phyloP scores from a whole-genome alignment of 768 basidiomycete genomes.

The Mycena floridula region DNA sequence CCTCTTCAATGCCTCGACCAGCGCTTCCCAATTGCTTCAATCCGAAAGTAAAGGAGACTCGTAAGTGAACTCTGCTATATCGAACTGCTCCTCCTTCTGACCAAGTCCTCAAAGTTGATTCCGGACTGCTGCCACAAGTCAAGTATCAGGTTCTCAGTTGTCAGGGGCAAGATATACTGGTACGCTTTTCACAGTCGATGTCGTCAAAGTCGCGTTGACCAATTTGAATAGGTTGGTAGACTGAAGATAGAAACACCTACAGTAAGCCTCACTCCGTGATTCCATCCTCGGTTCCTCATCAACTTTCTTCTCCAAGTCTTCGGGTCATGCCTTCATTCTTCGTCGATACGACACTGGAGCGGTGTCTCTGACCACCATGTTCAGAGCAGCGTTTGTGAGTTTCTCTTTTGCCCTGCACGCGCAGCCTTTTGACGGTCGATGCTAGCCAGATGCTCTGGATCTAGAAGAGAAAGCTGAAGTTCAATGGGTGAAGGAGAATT shows the following conservation, averaged over 20 bases:
- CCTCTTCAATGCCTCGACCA: slow-evolving; percentile 37
- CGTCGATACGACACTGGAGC: slow-evolving; percentile 91
- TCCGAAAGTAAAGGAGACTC: slow-evolving; percentile 36
- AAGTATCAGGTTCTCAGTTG: slow-evolving; percentile 91
- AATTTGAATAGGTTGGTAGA: slow-evolving; percentile 59
- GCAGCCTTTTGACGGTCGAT: too few relatives aligned
- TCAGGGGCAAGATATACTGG: slow-evolving; percentile 83
- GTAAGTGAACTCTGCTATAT: slow-evolving; percentile 22
- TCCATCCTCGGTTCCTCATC: slow-evolving; percentile 13
- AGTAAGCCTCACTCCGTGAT: slow-evolving; percentile 54
- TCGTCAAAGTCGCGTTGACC: slow-evolving; percentile 1
- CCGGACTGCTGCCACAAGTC: slow-evolving; percentile 53
- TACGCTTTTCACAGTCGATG: too few relatives aligned
- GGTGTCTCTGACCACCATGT: slow-evolving; percentile 92
- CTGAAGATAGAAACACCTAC: slow-evolving; percentile 81
- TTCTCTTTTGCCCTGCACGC: too few relatives aligned
- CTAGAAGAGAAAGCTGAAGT: slow-evolving; percentile 74
- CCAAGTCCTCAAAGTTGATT: slow-evolving; percentile 25
- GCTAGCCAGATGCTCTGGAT: slow-evolving; percentile 74
- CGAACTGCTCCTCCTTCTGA: slow-evolving; percentile 1
- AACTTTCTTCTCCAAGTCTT: slow-evolving; percentile 37
- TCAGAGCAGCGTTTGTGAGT: slow-evolving; percentile 90
- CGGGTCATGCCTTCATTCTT: slow-evolving; percentile 89
- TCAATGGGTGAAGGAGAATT: slow-evolving; percentile 76
- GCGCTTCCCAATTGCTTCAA: slow-evolving; percentile 51